phyloP scores from a whole-genome alignment of 768 basidiomycete genomes.

The Boletus bicolor region DNA sequence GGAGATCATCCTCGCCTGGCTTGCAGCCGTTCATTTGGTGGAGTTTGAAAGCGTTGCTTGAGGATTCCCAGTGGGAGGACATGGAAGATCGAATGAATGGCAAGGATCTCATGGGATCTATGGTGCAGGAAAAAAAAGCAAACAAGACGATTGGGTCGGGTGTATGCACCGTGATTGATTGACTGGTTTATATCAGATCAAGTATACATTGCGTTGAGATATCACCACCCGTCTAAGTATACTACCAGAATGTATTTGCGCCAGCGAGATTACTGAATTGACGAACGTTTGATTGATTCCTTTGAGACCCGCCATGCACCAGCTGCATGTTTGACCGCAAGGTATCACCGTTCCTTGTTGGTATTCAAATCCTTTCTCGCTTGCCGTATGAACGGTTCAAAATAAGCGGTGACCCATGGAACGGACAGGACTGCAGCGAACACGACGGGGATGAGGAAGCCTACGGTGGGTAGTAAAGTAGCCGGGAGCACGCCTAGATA shows the following conservation, averaged over 20 bases:
- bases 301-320: conserved; percentile 19
- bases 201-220: background rate
- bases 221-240: background rate
- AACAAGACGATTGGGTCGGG: background rate
- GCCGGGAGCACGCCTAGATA: conserved; percentile 57
- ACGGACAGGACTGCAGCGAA: conserved; percentile 20
- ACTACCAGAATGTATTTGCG: background rate
- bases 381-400: conserved; percentile 22
- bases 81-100: background rate
- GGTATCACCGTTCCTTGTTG: conserved; percentile 22
- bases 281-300: conserved; percentile 1
- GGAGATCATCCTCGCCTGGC: conserved; percentile 82
- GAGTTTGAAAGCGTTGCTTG: conserved; percentile 53
- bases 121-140: background rate
- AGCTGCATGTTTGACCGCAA: conserved; percentile 23
- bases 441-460: conserved; percentile 29
- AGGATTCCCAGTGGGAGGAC: background rate
- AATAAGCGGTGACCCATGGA: conserved; percentile 16
- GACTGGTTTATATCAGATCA: background rate
- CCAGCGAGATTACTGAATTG: background rate
- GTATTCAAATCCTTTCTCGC: conserved; percentile 24
- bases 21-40: conserved; percentile 75
- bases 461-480: conserved; percentile 40
- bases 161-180: background rate
- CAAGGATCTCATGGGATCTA: conserved; percentile 18